Base-by-base conservation (phyloP, 257 asterid genomes). In the Coffea eugenioides region DNA sequence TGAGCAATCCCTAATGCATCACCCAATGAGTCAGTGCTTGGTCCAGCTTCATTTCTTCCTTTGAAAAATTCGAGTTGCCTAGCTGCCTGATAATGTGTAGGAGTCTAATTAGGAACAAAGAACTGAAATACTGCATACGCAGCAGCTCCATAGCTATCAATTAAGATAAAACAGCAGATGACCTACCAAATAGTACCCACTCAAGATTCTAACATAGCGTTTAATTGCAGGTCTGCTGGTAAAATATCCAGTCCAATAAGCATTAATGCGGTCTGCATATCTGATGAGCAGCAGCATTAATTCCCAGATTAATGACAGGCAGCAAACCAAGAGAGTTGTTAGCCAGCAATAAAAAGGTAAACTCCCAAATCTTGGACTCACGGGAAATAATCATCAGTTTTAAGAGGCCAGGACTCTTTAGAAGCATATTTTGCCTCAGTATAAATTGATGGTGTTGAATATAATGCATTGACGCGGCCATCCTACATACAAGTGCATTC, bases 181-280 rank as follows among this genome's bases (percentile, higher is more conserved):
- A 71, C 87, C 45, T 81, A 93, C 99, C 97, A 96, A 79, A 85
- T 91, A 92, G 85, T 96, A 96, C 84, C 93, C 98, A 86, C 98
- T 91, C 93, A 94, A 75, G 83, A 34, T 77, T 90, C 99, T 91
- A 83, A 91, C 97, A 81, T 90, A 96, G 84, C 94, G 88, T 88
- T 96, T 96, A 81, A 91, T 15, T 86, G 91, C 90, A 48, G 99
- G 97, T 77, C 99, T 85, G 81, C 99, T 96, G 31, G 98, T 90
- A 88, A 93, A 95, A 84, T 95, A 95, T 75, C 99, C 99, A 39
- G 99, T 95, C 99, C 99, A 95, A 81, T 94, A 96, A 84, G 89
- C 95, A 90, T 96, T 89, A 80, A 80, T 75, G 67, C 97, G 90
- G 84, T 96, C 99, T 67, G 99, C 99, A 51, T 96, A 96, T 83